Evolutionary conservation across 1,284 basidiomycete species (phyloP).

Genomic region (Cystobasidiaceae sp.): DNA sequence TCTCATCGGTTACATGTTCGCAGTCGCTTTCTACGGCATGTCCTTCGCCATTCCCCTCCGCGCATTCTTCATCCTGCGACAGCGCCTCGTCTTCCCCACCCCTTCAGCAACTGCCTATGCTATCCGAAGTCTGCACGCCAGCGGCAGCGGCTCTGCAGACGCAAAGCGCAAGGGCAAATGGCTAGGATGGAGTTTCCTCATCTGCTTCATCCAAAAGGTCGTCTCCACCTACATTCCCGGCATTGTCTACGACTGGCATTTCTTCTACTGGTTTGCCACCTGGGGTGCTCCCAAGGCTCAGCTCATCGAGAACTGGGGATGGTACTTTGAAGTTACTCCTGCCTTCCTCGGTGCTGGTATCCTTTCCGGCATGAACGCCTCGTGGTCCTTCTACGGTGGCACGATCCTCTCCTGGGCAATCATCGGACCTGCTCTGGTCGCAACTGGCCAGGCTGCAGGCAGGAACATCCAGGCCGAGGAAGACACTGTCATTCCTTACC

Average conservation of each 20-base stretch:
- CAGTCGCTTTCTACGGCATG: constrained; percentile 61
- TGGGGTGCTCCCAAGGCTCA: constrained; percentile 61
- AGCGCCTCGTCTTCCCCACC: constrained; percentile 64
- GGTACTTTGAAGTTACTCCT: constrained; percentile 53
- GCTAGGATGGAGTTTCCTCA: constrained; percentile 54
- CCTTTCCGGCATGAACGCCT: constrained; percentile 62
- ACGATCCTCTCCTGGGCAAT: constrained; percentile 61
- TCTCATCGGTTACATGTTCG: constrained; percentile 57
- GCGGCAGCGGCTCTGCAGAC: constrained; percentile 52
- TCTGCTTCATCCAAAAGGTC: constrained; percentile 56
- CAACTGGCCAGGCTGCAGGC: constrained; percentile 51
- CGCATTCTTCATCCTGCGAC: constrained; percentile 60
- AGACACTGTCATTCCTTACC: constrained; percentile 15
- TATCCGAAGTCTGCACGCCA: constrained; percentile 61
- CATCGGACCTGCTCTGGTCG: constrained; percentile 57
- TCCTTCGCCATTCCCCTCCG: constrained; percentile 23
- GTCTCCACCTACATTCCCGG: constrained; percentile 60
- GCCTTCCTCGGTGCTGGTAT: constrained; percentile 65
- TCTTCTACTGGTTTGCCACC: constrained; percentile 59
- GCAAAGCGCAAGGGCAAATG: constrained; percentile 59
- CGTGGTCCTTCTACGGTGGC: constrained; percentile 60
- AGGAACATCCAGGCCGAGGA: constrained; percentile 50
- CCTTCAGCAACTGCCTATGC: constrained; percentile 65
- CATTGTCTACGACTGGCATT: constrained; percentile 62
- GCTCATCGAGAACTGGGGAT: constrained; percentile 56